phyloP scores from a whole-genome alignment of 331 rosid species.

The Saraca asoca region DNA sequence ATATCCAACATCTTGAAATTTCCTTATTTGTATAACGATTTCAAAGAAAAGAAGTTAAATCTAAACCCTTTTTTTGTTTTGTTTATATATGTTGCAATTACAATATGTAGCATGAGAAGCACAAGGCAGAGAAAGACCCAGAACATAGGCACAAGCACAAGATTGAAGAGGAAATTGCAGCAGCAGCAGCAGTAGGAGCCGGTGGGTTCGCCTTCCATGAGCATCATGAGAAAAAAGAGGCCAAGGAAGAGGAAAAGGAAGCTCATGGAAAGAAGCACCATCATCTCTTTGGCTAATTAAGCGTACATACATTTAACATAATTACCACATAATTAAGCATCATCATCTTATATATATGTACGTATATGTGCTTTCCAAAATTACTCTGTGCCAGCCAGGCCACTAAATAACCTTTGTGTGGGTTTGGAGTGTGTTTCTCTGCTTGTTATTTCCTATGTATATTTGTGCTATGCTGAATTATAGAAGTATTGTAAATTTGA shows the following conservation, averaged over 20 bases:
- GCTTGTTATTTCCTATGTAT: not conserved
- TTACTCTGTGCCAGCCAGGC: no score
- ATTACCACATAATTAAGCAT: no score
- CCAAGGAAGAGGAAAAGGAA: constrained; percentile 37
- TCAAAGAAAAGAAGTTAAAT: not conserved
- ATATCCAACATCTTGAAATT: no score
- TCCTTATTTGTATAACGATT: no score
- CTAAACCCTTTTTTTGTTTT: not conserved
- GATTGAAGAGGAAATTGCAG: constrained; percentile 48
- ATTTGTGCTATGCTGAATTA: not conserved
- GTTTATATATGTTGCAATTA: not conserved
- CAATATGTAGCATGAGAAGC: constrained; percentile 47
- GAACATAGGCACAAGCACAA: constrained; percentile 53
- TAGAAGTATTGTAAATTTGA: no score
- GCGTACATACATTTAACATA: no score
- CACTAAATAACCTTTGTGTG: not conserved
- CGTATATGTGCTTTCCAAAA: not conserved
- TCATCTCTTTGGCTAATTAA: constrained; percentile 36
- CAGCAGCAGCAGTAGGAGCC: constrained; percentile 34
- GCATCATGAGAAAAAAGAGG: constrained; percentile 47
- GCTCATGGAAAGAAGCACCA: constrained; percentile 44
- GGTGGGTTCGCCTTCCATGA: constrained; percentile 53
- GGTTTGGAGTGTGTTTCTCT: not conserved
- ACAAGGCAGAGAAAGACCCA: constrained; percentile 40
- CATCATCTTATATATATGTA: not conserved